Evolutionary conservation across 2,329 filamentous ascomycete genomes (phyloP), one percentile per base, ranked within the genome.

Genomic region (Alternaria metachromatica): DNA sequence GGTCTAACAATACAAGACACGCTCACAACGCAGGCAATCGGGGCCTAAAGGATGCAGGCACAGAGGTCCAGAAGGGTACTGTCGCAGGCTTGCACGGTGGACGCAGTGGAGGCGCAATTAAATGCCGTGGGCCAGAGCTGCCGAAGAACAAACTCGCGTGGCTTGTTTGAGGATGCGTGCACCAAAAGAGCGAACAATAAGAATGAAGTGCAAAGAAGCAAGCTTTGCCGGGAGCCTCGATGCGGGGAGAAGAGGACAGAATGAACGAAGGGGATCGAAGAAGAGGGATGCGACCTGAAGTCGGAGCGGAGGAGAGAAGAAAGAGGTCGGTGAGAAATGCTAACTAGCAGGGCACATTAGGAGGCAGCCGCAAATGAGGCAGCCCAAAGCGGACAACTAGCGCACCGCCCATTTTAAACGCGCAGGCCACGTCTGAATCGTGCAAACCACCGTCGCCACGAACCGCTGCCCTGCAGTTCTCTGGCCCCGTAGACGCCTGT

Each of bases 121-220:
- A 60, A 66, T 66, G 67, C 60, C 62, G 64, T 58, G 60, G 63
- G 67, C 59, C 64, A 61, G 67, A 65, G 65, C 58, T 64, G 65
- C 62, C 62, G 66, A 63, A 70, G 68, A 69, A 65, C 59, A 65
- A 73, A 70, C 66, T 61, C 63, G 67, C 63, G 66, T 66, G 72
- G 76, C 67, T 70, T 73, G 72, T 72, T 72, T 72, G 74, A 72
- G 70, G 72, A 69, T 73, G 72, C 69, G 71, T 71, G 75, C 69
- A 70, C 68, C 74, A 65, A 79, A 79, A 76, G 76, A 79, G 76
- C 70, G 77, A 75, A 78, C 75, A 78, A 78, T 76, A 78, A 78
- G 67, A 80, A 79, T 75, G 76, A 78, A 79, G 63, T 58, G 75
- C 74, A 74, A 75, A 71, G 76, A 73, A 74, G 76, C 66, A 55